Conservation (phyloP, 495 filamentous ascomycete genomes). For the Aspergillus coremiiformis region DNA sequence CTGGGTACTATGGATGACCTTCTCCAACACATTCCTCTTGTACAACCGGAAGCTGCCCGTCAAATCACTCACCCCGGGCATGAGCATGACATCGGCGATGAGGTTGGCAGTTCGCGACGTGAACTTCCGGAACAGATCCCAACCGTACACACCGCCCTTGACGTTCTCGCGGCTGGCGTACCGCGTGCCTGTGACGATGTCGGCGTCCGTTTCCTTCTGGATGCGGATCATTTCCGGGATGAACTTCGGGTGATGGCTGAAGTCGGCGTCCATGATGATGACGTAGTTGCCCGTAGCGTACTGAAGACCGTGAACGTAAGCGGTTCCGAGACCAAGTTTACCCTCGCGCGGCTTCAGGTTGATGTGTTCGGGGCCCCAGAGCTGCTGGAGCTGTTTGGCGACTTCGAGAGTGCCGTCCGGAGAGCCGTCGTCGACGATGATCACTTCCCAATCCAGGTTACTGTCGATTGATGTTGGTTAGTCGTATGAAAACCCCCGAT, state of each 20-base stretch:
- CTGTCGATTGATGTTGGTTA: constrained; percentile 34
- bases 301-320: constrained; percentile 90
- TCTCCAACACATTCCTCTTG: constrained; percentile 81
- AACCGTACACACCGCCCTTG: constrained; percentile 88
- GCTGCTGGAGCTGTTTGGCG: constrained; percentile 79
- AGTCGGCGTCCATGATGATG: constrained; percentile 99
- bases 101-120: constrained; percentile 86
- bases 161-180: constrained; percentile 60
- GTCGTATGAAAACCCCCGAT: background rate
- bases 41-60: constrained; percentile 94
- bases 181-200: constrained; percentile 93
- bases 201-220: constrained; percentile 65
- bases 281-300: constrained; percentile 86
- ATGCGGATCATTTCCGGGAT: constrained; percentile 78
- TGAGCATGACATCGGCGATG: constrained; percentile 87
- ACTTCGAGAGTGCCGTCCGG: constrained; percentile 90
- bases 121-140: constrained; percentile 95
- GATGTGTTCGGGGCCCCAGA: constrained; percentile 68
- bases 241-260: constrained; percentile 97
- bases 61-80: constrained; percentile 92
- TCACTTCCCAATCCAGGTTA: constrained; percentile 93
- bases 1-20: constrained; percentile 77
- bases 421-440: constrained; percentile 96
- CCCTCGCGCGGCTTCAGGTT: constrained; percentile 78
- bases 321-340: constrained; percentile 93